Evolutionary conservation across 2,329 filamentous ascomycete species (phyloP), one percentile per base, ranked within the genome.

Genomic region (Penicillium sp.): DNA sequence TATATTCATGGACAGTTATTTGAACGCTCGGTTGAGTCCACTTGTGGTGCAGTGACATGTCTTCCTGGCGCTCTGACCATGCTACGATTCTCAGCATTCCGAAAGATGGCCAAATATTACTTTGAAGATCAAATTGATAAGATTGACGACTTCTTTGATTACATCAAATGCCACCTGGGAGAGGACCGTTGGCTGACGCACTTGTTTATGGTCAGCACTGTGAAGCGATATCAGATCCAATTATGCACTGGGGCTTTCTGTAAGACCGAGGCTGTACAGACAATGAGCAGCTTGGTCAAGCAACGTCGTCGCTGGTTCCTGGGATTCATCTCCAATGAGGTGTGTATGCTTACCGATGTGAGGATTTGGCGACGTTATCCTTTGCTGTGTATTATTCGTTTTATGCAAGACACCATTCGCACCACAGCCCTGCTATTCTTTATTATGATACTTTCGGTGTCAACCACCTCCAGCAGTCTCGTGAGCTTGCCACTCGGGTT

Each of bases 181-280:
- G 94, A 97, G 73, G 94, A 99, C 74, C 83, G 93, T 61, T 97
- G 93, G 92, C 82, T 97, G 56, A 99, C 93, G 1, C 94, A 99
- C 77, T 81, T 99, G 58, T 97, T 99, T 80, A 99, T 99, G 94
- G 94, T 97, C 67, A 92, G 91, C 23, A 92, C 93, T 46, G 90
- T 91, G 76, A 86, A 95, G 71, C 83, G 90, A 42, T 95, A 96
- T 72, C 94, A 97, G 74, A 97, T 97, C 60, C 91, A 96, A 74
- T 93, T 97, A 87, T 97, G 94, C 73, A 96, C 92, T 0, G 93
- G 91, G 55, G 94, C 93, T 7, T 97, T 97, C 71, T 97, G 94
- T 83, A 97, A 97, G 76, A 97, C 94, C 0, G 93, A 97, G 73
- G 93, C 94, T 23, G 93, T 97, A 18, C 91, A 96, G 74, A 91